Evolutionary conservation across 163 green algal species (phyloP).

Genomic region (Volvox carteri): DNA sequence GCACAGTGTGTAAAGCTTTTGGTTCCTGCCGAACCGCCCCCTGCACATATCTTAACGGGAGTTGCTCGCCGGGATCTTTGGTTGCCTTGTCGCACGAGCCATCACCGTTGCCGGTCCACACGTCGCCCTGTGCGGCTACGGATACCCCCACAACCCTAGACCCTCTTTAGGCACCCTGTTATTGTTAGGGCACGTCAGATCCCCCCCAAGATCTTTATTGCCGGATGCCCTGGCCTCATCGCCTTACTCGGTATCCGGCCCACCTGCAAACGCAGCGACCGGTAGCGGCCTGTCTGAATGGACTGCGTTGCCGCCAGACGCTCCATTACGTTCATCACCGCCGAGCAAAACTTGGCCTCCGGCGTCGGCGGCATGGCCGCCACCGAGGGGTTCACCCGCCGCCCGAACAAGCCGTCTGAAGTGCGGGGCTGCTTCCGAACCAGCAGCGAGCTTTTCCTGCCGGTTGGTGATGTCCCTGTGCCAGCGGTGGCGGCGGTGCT

Average conservation of each 20-base stretch:
- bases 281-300: slow-evolving; percentile 32
- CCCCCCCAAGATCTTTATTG: too few relatives aligned
- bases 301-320: slow-evolving; percentile 46
- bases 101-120: too few relatives aligned
- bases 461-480: neutral
- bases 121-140: too few relatives aligned
- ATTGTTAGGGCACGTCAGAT: too few relatives aligned
- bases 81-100: too few relatives aligned
- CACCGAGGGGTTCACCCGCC: slow-evolving; percentile 1
- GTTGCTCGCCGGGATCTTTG: too few relatives aligned
- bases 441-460: neutral
- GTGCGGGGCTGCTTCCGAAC: neutral
- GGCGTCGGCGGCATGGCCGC: slow-evolving; percentile 1
- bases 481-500: neutral
- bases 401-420: neutral
- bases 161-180: too few relatives aligned
- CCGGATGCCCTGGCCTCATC: too few relatives aligned
- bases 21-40: too few relatives aligned
- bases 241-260: neutral
- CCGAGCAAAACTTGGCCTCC: slow-evolving; percentile 39
- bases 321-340: slow-evolving; percentile 48
- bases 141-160: too few relatives aligned
- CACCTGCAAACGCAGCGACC: slow-evolving; percentile 48
- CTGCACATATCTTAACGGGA: too few relatives aligned
- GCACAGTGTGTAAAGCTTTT: too few relatives aligned